Evolutionary conservation across 129 eudicot species (phyloP).

Genomic region (Lactuca sativa): DNA sequence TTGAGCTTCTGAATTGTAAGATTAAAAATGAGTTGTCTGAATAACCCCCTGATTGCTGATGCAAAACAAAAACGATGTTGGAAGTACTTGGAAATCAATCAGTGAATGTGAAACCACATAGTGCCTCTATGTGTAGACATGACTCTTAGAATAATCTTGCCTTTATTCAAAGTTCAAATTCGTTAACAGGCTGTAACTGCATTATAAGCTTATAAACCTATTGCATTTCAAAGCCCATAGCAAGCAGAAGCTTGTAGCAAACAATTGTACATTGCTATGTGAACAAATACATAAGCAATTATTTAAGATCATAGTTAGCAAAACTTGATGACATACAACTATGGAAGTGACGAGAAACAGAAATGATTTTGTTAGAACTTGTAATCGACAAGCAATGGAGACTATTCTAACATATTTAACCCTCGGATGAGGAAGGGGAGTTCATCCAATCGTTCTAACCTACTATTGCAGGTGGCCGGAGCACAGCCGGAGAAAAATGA

Average conservation of each 20-base stretch:
- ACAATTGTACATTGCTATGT: not conserved
- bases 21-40: slow-evolving; percentile 7
- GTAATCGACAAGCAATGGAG: not conserved
- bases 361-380: no score
- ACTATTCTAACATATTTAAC: not conserved
- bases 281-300: no score
- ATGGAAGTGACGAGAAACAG: no score
- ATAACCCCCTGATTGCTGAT: slow-evolving; percentile 12
- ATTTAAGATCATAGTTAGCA: no score
- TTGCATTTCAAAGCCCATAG: no score
- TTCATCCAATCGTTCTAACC: not conserved
- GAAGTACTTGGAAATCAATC: no score
- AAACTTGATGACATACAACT: no score
- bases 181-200: no score
- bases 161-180: not conserved
- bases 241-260: not conserved
- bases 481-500: not conserved
- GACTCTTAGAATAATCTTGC: not conserved
- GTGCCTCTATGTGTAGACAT: not conserved
- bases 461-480: not conserved
- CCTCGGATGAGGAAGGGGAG: not conserved
- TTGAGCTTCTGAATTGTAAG: slow-evolving; percentile 15
- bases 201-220: no score
- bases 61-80: not conserved
- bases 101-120: not conserved